Conservation (phyloP, 495 filamentous ascomycete species). For the Talaromyces ruber region DNA sequence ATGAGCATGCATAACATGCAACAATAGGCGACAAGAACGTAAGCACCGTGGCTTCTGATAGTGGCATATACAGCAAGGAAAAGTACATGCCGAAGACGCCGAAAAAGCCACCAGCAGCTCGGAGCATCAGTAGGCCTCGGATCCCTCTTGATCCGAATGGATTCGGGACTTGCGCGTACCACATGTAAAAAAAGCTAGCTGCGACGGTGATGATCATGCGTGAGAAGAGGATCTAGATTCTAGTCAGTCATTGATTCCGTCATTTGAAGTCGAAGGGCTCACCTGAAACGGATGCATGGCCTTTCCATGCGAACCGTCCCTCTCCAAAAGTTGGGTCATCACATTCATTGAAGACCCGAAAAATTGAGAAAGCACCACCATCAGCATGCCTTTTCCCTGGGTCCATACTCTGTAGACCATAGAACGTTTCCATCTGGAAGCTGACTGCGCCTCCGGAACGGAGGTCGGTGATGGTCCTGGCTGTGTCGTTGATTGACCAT, state of each 20-base stretch:
- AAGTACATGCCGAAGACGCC: slow-evolving; percentile 77
- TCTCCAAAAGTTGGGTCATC: slow-evolving; percentile 67
- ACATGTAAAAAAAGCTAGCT: slow-evolving; percentile 67
- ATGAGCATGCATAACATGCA: slow-evolving; percentile 73
- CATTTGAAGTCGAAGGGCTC: background rate
- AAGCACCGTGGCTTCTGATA: slow-evolving; percentile 87
- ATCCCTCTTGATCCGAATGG: slow-evolving; percentile 64
- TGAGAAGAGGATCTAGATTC: slow-evolving; percentile 63
- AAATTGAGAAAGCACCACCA: slow-evolving; percentile 69
- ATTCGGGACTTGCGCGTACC: slow-evolving; percentile 53
- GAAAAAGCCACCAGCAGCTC: slow-evolving; percentile 74
- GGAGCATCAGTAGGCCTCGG: slow-evolving; percentile 53
- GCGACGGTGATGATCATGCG: slow-evolving; percentile 73
- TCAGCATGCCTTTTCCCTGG: slow-evolving; percentile 62
- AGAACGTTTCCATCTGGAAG: slow-evolving; percentile 8
- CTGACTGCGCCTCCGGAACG: background rate
- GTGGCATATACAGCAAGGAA: slow-evolving; percentile 77
- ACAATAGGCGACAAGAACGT: slow-evolving; percentile 82
- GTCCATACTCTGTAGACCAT: slow-evolving; percentile 25
- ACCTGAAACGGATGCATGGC: slow-evolving; percentile 80
- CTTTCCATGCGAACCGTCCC: slow-evolving; percentile 52
- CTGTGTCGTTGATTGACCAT: background rate
- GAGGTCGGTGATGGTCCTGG: background rate
- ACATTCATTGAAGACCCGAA: slow-evolving; percentile 90
- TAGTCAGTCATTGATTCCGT: background rate